Percentiles rank a stretch among this genome's conserved stretches.
These are phyloP conservation scores for Myxozyma geophila DNA, from an alignment of 805 yeast species.

Conservation along the genomic window DNA sequence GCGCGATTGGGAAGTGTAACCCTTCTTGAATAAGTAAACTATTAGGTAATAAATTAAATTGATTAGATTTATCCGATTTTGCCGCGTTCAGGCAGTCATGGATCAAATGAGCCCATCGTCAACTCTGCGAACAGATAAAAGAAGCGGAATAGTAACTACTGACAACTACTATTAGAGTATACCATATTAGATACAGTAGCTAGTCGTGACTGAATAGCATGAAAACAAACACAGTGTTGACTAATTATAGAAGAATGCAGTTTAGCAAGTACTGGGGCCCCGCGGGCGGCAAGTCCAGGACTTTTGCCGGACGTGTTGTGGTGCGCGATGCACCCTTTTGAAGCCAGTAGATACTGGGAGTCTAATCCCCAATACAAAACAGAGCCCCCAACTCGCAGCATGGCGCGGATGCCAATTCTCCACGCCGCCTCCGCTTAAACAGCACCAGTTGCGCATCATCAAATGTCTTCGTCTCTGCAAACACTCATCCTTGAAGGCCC, in stretches of 20 bases:
- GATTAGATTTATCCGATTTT: slow-evolving; percentile 10
- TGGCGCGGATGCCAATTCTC: background rate
- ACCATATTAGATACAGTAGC: too few relatives aligned
- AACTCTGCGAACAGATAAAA: too few relatives aligned
- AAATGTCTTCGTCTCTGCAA: slow-evolving; percentile 9
- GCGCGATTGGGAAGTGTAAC: background rate
- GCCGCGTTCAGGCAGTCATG: slow-evolving; percentile 7
- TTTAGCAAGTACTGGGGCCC: too few relatives aligned
- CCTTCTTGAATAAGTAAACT: background rate
- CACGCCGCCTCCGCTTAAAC: slow-evolving; percentile 2
- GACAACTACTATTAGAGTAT: too few relatives aligned
- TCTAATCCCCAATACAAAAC: background rate
- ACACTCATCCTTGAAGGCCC: slow-evolving; percentile 18
- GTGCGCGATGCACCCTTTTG: too few relatives aligned
- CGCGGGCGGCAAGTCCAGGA: background rate
- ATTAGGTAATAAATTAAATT: background rate
- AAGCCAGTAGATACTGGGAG: too few relatives aligned
- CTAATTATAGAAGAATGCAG: too few relatives aligned
- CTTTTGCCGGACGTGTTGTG: background rate
- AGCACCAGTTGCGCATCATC: slow-evolving; percentile 1
- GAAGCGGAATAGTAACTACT: too few relatives aligned
- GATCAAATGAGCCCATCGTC: background rate
- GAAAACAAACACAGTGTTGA: too few relatives aligned
- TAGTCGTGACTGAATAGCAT: too few relatives aligned
- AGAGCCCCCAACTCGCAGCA: background rate